These are phyloP conservation scores for Alternaria sp. DNA, from an alignment of 2,329 filamentous ascomycete genomes.

Conservation along the genomic window DNA sequence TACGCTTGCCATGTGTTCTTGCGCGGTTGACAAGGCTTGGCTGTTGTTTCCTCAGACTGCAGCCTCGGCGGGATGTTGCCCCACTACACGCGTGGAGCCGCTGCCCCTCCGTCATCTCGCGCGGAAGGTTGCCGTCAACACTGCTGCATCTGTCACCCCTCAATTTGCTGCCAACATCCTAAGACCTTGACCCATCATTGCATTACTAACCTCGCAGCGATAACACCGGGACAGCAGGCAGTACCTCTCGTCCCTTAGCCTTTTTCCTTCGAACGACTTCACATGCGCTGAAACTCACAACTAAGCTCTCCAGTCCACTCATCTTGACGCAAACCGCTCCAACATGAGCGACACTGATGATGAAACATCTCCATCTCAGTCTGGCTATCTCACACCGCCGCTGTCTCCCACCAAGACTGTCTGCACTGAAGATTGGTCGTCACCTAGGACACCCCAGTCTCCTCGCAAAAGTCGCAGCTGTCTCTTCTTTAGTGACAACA, in stretches of 20 bases:
- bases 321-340: constrained; percentile 8
- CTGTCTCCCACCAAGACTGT: constrained; percentile 47
- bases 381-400: constrained; percentile 41
- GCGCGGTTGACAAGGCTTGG: constrained; percentile 11
- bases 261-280: constrained; percentile 24
- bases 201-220: constrained; percentile 47
- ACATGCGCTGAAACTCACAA: constrained; percentile 33
- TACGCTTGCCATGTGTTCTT: constrained; percentile 52
- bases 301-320: constrained; percentile 6
- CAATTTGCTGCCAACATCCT: constrained; percentile 27
- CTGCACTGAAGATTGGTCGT: constrained; percentile 43
- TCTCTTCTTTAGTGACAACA: constrained; percentile 29
- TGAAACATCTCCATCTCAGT: constrained; percentile 19
- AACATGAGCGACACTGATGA: constrained; percentile 38
- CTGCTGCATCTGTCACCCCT: constrained; percentile 18
- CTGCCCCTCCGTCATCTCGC: constrained; percentile 28
- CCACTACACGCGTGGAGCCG: constrained; percentile 39
- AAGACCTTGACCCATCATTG: constrained; percentile 30
- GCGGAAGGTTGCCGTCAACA: constrained; percentile 24
- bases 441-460: constrained; percentile 43
- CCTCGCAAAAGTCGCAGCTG: constrained; percentile 42
- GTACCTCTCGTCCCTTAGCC: constrained; percentile 18
- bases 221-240: constrained; percentile 31
- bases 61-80: constrained; percentile 36
- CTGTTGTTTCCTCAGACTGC: constrained; percentile 24